Evolutionary conservation across 805 yeast species (phyloP), one percentile per base, ranked within the genome.

Genomic region (Myxozyma nipponensis): DNA sequence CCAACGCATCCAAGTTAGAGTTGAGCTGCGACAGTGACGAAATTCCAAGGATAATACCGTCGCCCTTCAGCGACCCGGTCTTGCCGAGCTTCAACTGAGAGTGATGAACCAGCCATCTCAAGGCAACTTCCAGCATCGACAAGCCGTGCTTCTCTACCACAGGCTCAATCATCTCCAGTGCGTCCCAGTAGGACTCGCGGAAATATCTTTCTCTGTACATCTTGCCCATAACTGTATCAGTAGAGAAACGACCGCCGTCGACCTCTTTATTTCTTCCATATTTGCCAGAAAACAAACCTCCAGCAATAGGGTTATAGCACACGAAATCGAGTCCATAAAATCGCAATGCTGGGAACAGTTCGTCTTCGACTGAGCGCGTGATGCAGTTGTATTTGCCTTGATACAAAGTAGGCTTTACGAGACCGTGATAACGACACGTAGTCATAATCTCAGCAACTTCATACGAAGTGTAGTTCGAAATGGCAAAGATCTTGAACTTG

Each of bases 321-420:
- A 58, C 62, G 37, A 62, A 50, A 15, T 62, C 44, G n/a, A 63
- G 50, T 1, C 56, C 50, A 19, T 52, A 54, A 36, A 53, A 52
- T 35, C 61, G 51, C 35, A 61, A 46, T 17, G 57, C 42, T 0
- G 66, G 66, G 44, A 63, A 53, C 26, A 63, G 46, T 35, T 60
- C 61, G 15, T 32, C 30, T 44, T 63, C 66, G 22, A 44, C 39
- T 38, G 45, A 47, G 34, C 66, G 56, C 21, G 64, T 47, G 35
- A 63, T 42, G 7, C 60, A 57, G 48, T 63, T 63, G 49, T 63
- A 63, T 18, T 60, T 57, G 26, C 62, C 64, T 45, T 63, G 65
- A 52, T 56, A 62, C 21, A 62, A 56, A 3, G 62, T 50, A 2
- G 66, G 66, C 19, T 21, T 44, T 15, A 51, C 49, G 18, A 41